Conservation (phyloP, 805 yeast species). For the Sugiyamaella lignohabitans region DNA sequence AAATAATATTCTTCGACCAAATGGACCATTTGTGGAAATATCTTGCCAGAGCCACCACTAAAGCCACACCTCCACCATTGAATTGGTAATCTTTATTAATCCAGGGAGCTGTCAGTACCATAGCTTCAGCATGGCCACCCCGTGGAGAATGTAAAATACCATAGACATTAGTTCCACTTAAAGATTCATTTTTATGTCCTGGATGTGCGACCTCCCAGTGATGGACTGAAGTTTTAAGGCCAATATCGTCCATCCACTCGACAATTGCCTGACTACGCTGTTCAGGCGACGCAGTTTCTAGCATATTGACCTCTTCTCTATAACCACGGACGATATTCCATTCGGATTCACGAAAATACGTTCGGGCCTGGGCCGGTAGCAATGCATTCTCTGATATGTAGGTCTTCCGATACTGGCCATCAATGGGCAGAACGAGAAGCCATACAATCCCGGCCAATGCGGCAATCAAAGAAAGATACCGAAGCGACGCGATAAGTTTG, state of each 20-base stretch:
- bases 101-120: slow-evolving; percentile 90
- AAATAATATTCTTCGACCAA: slow-evolving; percentile 91
- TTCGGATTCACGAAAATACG: slow-evolving; percentile 87
- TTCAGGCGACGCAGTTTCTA: slow-evolving; percentile 25
- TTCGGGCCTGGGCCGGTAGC: slow-evolving; percentile 92
- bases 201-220: slow-evolving; percentile 30
- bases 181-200: slow-evolving; percentile 22
- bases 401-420: slow-evolving; percentile 76
- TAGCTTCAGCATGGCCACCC: slow-evolving; percentile 94
- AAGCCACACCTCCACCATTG: slow-evolving; percentile 76
- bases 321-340: slow-evolving; percentile 90
- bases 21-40: slow-evolving; percentile 81
- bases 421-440: slow-evolving; percentile 60
- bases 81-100: slow-evolving; percentile 51
- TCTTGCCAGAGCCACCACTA: slow-evolving; percentile 65
- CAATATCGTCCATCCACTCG: slow-evolving; percentile 62
- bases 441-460: slow-evolving; percentile 42
- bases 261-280: slow-evolving; percentile 43
- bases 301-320: slow-evolving; percentile 48
- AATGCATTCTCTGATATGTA: slow-evolving; percentile 94
- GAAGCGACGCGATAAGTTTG: slow-evolving; percentile 23
- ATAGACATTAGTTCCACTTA: slow-evolving; percentile 49
- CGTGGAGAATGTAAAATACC: slow-evolving; percentile 87
- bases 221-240: slow-evolving; percentile 55
- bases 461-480: slow-evolving; percentile 26